Evolutionary conservation across 768 basidiomycete genomes (phyloP).

Genomic region (Inosperma sp.): DNA sequence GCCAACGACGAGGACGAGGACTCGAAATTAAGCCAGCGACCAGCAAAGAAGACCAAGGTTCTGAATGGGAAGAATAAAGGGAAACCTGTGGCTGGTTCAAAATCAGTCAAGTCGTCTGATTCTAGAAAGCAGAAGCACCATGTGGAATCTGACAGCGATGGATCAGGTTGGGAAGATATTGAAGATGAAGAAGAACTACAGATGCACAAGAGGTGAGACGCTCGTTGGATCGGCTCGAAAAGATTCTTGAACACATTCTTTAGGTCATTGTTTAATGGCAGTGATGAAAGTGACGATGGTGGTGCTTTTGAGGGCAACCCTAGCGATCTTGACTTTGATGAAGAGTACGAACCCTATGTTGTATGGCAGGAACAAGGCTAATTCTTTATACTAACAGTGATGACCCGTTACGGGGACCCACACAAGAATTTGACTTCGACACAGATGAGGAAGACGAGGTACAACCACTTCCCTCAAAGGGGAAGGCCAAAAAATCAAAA

Average conservation of each 20-base stretch:
- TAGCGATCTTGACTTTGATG: slow-evolving; percentile 48
- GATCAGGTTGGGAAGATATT: slow-evolving; percentile 62
- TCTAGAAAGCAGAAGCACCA: slow-evolving; percentile 16
- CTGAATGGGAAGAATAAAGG: slow-evolving; percentile 35
- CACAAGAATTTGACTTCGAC: slow-evolving; percentile 60
- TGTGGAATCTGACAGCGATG: slow-evolving; percentile 24
- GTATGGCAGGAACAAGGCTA: neutral
- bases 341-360: slow-evolving; percentile 33
- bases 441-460: slow-evolving; percentile 55
- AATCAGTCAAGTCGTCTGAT: slow-evolving; percentile 13
- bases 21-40: slow-evolving; percentile 31
- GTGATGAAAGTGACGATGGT: slow-evolving; percentile 35
- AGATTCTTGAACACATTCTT: slow-evolving; percentile 9
- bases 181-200: slow-evolving; percentile 45
- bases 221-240: neutral
- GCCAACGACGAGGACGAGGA: slow-evolving; percentile 39
- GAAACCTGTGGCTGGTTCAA: slow-evolving; percentile 20
- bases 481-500: slow-evolving; percentile 53
- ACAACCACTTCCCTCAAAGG: slow-evolving; percentile 33
- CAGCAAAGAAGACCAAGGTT: slow-evolving; percentile 47
- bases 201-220: slow-evolving; percentile 36
- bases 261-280: slow-evolving; percentile 46
- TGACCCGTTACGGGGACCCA: slow-evolving; percentile 45
- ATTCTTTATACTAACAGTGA: slow-evolving; percentile 34
- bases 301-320: slow-evolving; percentile 40